Percentiles rank a stretch among this genome's conserved stretches.
These are phyloP conservation scores for Fraxinus greggii DNA, from an alignment of 305 asterid species.

Conservation along the genomic window DNA sequence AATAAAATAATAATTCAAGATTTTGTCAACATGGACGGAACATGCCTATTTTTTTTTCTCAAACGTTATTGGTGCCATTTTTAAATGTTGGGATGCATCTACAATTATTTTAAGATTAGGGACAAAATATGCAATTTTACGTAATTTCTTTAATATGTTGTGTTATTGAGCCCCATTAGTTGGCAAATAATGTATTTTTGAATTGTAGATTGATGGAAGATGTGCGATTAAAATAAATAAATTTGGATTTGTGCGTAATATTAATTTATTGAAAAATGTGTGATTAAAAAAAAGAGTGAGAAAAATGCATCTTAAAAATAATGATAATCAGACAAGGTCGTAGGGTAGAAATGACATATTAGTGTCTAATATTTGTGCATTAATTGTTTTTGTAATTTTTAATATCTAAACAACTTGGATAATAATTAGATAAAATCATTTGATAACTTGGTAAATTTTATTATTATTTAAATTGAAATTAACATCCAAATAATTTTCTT, in stretches of 20 bases:
- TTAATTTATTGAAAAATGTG: no score
- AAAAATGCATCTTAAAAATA: no score
- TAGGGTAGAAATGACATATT: not conserved
- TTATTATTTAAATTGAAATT: not conserved
- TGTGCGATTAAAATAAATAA: no score
- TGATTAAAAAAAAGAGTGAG: no score
- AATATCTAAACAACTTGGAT: not conserved
- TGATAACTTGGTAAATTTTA: not conserved
- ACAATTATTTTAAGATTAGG: not conserved
- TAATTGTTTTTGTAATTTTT: not conserved
- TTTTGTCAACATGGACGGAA: not conserved
- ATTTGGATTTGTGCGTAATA: no score
- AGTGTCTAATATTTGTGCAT: not conserved
- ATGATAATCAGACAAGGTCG: no score
- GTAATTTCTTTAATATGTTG: not conserved
- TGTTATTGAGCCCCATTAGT: no score
- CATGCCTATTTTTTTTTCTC: not conserved
- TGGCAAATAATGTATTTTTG: no score
- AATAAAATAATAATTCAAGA: not conserved
- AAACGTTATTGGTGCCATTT: not conserved
- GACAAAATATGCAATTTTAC: not conserved
- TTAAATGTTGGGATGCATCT: not conserved
- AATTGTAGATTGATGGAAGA: no score
- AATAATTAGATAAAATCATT: not conserved
- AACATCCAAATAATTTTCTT: not conserved